Base-by-base conservation (phyloP, 192 early-diverging fungal species). In the Thoreauomyces humboldtii region DNA sequence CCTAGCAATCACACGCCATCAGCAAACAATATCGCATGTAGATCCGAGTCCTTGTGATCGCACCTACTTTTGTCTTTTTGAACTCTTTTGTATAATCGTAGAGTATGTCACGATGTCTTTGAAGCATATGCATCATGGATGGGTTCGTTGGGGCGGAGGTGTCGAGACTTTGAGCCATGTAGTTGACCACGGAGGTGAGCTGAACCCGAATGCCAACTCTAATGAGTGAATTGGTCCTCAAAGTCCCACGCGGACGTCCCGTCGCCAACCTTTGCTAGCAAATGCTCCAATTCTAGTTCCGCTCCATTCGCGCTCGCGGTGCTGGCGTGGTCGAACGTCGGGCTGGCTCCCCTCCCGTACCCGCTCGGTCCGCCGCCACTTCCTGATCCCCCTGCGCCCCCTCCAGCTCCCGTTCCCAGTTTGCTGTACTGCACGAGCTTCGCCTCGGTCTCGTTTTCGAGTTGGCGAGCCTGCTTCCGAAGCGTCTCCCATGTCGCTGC, bases 81-180 rank as follows among this genome's bases (percentile, higher is more conserved):
- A 87, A 90, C 59, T 92, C 90, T 52, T 83, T 88, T n/a, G 79
- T 81, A 65, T 86, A 90, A 59, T 92, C 88, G 56, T 87, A 90
- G 7, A 88, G 70, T 38, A 89, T 91, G 51, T 91, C 88, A 24
- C 85, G 76, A 58, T 92, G 89, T 33, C 88, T 65, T 67, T 90
- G 87, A 0, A 92, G 67, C 69, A 88, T 75, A 61, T 90, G 89
- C 41, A 86, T 76, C 79, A 86, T 87, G 22, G 84, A 78, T n/a
- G 84, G 72, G 27, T 81, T 87, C 4, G 80, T 77, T 11, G 84
- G 80, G 1, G 74, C 69, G 60, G 73, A 29, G 1, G 37, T 66
- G 50, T 90, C 89, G 14, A 91, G 61, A 42, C 75, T 67, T 59
- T 74, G 75, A 22, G 81, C 72, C 88, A 91, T 90, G 19, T 71